phyloP scores from a whole-genome alignment of 106 monocot species.

The Cymbidium sinense region DNA sequence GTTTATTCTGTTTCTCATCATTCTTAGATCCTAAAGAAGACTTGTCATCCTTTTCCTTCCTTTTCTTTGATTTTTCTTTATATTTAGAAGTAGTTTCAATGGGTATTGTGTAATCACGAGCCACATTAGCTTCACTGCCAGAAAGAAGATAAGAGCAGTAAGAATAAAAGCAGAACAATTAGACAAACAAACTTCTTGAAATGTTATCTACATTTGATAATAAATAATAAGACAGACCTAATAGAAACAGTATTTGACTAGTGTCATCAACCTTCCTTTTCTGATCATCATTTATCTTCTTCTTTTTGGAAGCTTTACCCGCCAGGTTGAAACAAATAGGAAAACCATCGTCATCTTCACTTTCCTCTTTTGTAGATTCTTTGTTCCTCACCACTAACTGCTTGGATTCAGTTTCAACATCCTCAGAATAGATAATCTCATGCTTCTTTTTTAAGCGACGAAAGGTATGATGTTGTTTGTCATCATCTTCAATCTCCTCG shows the following conservation, averaged over 20 bases:
- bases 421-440: slow-evolving; percentile 43
- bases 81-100: slow-evolving; percentile 7
- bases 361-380: slow-evolving; percentile 27
- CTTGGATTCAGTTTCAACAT: slow-evolving; percentile 24
- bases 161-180: neutral
- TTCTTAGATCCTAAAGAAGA: slow-evolving; percentile 12
- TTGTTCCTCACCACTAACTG: slow-evolving; percentile 33
- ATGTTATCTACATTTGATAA: neutral
- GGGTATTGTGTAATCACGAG: neutral
- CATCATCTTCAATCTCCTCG: slow-evolving; percentile 81
- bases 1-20: slow-evolving; percentile 25
- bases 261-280: slow-evolving; percentile 21
- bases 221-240: slow-evolving; percentile 23
- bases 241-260: slow-evolving; percentile 7
- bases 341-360: slow-evolving; percentile 98
- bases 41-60: slow-evolving; percentile 22
- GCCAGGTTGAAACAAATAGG: slow-evolving; percentile 35
- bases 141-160: neutral
- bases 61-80: slow-evolving; percentile 34
- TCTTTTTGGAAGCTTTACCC: slow-evolving; percentile 17
- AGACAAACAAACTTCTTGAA: neutral
- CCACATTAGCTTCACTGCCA: slow-evolving; percentile 11
- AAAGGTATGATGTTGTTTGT: slow-evolving; percentile 23
- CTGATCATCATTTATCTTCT: slow-evolving; percentile 9
- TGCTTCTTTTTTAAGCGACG: slow-evolving; percentile 38